phyloP scores from a whole-genome alignment of 208 protist genomes.

The Acanthamoeba castellanii region DNA sequence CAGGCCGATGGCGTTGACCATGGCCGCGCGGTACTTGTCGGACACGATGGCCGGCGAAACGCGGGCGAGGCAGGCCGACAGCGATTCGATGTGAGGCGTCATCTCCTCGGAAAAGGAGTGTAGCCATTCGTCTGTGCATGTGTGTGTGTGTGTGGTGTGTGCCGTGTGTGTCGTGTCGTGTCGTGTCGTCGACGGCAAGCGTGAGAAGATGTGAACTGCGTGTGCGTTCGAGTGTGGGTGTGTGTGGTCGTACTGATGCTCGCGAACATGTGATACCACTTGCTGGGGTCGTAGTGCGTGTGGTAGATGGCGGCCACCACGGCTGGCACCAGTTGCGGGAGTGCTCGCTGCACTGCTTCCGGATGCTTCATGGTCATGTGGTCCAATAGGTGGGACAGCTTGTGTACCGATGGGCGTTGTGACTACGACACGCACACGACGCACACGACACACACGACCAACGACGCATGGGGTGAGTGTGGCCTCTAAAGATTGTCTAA shows the following conservation, averaged over 20 bases:
- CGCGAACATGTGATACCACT: neutral
- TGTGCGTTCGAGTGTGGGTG: neutral
- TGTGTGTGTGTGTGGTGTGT: too few species aligned
- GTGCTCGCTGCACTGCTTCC: neutral
- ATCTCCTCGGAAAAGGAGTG: neutral
- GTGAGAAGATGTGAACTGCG: too few species aligned
- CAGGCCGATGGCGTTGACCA: neutral
- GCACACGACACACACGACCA: too few species aligned
- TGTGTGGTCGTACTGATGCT: neutral
- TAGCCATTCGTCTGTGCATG: neutral
- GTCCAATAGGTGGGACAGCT: neutral
- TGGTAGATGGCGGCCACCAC: neutral
- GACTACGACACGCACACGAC: neutral
- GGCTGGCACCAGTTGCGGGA: neutral
- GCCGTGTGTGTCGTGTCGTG: too few species aligned
- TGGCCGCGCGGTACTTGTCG: neutral
- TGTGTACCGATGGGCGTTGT: neutral
- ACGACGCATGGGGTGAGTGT: too few species aligned
- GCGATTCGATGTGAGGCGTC: neutral
- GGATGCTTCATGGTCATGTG: neutral
- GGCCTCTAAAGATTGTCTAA: neutral
- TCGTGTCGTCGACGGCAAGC: too few species aligned
- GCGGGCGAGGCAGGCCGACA: neutral
- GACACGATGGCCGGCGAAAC: too few species aligned
- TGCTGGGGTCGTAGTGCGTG: neutral